Evolutionary conservation across 2,329 filamentous ascomycete genomes (phyloP).

Genomic region (Fusarium sp.): DNA sequence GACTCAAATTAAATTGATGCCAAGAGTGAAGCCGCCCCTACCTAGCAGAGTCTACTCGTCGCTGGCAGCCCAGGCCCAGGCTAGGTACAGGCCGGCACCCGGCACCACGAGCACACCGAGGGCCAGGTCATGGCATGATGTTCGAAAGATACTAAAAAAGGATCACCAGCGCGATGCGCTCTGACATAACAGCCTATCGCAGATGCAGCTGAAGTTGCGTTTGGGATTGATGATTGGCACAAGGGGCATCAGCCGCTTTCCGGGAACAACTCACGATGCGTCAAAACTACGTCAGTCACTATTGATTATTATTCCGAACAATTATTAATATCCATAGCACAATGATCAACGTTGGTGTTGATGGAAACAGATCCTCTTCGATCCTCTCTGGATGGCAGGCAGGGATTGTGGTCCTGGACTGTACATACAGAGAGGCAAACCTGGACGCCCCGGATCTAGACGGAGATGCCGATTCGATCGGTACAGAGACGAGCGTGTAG

Average conservation of each 20-base stretch:
- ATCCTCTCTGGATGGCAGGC: background rate
- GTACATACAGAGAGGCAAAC: background rate
- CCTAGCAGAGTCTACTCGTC: background rate
- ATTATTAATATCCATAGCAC: conserved; percentile 1
- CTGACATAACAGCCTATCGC: background rate
- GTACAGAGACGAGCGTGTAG: conserved; percentile 1
- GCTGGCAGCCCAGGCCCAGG: background rate
- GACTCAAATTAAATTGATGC: conserved; percentile 18
- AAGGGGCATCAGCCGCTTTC: conserved; percentile 24
- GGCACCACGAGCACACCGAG: background rate
- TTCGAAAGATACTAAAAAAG: conserved; percentile 29
- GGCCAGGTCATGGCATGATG: background rate
- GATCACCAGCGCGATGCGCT: conserved; percentile 27
- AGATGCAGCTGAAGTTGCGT: conserved; percentile 3
- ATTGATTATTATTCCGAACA: background rate
- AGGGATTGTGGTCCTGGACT: background rate
- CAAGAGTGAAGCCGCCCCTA: conserved; percentile 12
- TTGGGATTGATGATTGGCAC: conserved; percentile 20
- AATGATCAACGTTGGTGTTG: background rate
- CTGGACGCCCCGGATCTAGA: conserved; percentile 6
- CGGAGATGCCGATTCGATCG: conserved; percentile 30
- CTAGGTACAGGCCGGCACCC: conserved; percentile 5
- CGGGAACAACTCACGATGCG: conserved; percentile 33
- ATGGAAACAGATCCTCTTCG: background rate
- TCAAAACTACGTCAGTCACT: conserved; percentile 32